phyloP scores from a whole-genome alignment of 192 early-diverging fungal genomes.

The Backusella luteola region DNA sequence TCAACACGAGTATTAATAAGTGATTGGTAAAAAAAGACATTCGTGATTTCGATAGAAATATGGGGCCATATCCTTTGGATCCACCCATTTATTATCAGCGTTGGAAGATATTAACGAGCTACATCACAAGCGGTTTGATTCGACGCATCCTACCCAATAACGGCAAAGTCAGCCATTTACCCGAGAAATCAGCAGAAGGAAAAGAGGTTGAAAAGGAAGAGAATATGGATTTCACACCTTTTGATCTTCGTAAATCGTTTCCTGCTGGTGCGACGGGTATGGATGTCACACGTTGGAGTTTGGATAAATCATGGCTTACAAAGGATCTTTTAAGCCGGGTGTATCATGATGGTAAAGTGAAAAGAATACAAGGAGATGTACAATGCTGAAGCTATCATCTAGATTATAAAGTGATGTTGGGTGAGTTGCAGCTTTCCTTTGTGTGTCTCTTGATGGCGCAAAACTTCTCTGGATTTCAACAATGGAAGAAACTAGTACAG shows the following conservation, averaged over 20 bases:
- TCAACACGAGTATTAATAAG: background rate
- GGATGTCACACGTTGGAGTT: constrained; percentile 73
- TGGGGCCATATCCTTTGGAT: constrained; percentile 80
- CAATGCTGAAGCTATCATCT: background rate
- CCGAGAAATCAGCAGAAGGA: constrained; percentile 13
- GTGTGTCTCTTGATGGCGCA: constrained; percentile 75
- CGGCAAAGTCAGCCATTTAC: constrained; percentile 36
- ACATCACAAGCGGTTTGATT: constrained; percentile 52
- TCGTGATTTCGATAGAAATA: constrained; percentile 71
- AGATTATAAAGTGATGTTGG: constrained; percentile 59
- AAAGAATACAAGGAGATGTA: background rate
- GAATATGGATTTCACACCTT: constrained; percentile 59
- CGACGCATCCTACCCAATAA: constrained; percentile 29
- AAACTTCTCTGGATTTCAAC: constrained; percentile 82
- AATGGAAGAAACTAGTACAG: constrained; percentile 83
- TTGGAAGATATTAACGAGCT: constrained; percentile 75
- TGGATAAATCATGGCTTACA: constrained; percentile 90
- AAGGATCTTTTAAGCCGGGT: constrained; percentile 43
- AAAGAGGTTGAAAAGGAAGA: constrained; percentile 25
- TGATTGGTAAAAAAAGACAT: constrained; percentile 53
- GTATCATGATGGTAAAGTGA: constrained; percentile 45
- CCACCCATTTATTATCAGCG: constrained; percentile 66
- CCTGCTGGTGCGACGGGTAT: constrained; percentile 63
- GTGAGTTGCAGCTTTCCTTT: constrained; percentile 84
- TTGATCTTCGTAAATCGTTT: constrained; percentile 84